Percentiles rank a stretch among this genome's conserved stretches.
Conservation (phyloP, 169 alveolate species). For the Babesia bovis region DNA sequence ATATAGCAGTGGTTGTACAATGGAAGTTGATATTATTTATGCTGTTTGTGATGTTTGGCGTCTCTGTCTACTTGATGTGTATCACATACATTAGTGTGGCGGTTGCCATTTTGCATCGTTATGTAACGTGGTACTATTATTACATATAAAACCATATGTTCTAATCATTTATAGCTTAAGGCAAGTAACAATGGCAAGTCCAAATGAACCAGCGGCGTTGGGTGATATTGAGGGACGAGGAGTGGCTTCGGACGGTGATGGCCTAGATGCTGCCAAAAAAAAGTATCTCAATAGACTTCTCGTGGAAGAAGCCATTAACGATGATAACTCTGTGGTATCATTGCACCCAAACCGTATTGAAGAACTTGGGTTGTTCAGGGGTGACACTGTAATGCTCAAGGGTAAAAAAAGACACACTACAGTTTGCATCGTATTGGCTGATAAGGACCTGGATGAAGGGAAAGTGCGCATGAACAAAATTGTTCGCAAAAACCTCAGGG, state of each 20-base stretch:
- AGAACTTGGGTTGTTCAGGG: slow-evolving; percentile 96
- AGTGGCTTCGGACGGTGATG: slow-evolving; percentile 31
- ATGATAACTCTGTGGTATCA: slow-evolving; percentile 98
- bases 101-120: no score
- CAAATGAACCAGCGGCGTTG: background rate
- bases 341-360: slow-evolving; percentile 90
- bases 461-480: slow-evolving; percentile 96
- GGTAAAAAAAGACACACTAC: slow-evolving; percentile 99
- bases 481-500: slow-evolving; percentile 96
- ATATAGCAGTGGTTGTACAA: no score
- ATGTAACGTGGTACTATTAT: no score
- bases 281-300: slow-evolving; percentile 82
- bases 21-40: no score
- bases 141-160: no score
- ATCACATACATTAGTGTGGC: no score
- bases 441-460: slow-evolving; percentile 94
- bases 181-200: slow-evolving; percentile 25
- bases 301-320: slow-evolving; percentile 98
- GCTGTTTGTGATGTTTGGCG: no score
- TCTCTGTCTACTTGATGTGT: no score
- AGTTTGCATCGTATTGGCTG: slow-evolving; percentile 96
- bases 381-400: slow-evolving; percentile 96
- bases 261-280: slow-evolving; percentile 27
- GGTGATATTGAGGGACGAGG: slow-evolving; percentile 4
- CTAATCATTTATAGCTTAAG: no score